These are phyloP conservation scores for Microdochium paspali DNA, from an alignment of 2,329 filamentous ascomycete genomes.

Conservation along the genomic window DNA sequence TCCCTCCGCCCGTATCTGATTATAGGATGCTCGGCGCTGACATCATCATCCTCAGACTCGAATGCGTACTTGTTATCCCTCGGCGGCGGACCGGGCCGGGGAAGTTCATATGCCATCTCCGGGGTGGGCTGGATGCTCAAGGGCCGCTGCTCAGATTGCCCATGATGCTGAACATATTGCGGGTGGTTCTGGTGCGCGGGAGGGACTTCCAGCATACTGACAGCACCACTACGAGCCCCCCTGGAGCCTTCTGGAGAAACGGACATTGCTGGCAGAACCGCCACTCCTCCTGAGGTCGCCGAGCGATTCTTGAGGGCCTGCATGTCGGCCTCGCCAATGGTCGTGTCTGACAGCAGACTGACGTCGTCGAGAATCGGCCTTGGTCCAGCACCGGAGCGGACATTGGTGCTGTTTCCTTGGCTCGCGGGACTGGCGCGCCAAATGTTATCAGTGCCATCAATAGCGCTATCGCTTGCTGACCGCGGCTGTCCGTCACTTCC, in stretches of 20 bases:
- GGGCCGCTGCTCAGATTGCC: slow-evolving; percentile 9
- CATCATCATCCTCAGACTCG: slow-evolving; percentile 9
- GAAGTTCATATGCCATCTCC: slow-evolving; percentile 18
- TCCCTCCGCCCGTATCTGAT: not conserved
- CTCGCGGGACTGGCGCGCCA: not conserved
- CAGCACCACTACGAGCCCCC: not conserved
- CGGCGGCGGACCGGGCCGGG: slow-evolving; percentile 12
- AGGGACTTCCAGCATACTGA: not conserved
- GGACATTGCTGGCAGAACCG: not conserved
- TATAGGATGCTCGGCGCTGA: not conserved
- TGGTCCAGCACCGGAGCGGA: not conserved
- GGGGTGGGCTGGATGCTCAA: slow-evolving; percentile 22
- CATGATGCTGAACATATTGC: not conserved
- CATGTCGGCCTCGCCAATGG: slow-evolving; percentile 12
- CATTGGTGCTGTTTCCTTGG: slow-evolving; percentile 4
- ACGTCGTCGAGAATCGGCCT: slow-evolving; percentile 7
- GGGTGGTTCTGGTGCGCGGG: not conserved
- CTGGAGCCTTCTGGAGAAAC: not conserved
- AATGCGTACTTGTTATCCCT: slow-evolving; percentile 10
- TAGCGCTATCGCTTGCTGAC: not conserved
- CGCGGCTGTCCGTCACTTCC: not conserved
- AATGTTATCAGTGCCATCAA: not conserved
- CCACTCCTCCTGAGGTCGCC: not conserved
- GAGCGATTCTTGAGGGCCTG: slow-evolving; percentile 10
- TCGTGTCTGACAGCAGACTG: slow-evolving; percentile 19